These are phyloP conservation scores for Fusarium sororula DNA, from an alignment of 2,329 filamentous ascomycete genomes.

Conservation along the genomic window DNA sequence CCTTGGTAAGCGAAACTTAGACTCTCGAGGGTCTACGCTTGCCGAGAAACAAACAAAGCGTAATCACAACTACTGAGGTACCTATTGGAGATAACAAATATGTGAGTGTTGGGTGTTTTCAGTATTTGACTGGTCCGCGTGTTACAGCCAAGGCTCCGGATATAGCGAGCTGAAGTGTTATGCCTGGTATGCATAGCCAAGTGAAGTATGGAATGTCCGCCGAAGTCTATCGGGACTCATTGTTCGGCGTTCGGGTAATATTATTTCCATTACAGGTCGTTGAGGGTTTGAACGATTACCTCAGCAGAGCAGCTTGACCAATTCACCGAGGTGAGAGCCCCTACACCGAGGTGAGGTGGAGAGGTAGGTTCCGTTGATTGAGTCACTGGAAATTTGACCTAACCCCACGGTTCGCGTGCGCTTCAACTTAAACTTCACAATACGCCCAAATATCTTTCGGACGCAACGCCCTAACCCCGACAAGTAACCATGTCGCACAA, in stretches of 20 bases:
- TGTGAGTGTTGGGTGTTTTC: background rate
- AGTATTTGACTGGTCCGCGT: background rate
- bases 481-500: conserved; percentile 56
- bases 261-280: background rate
- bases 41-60: background rate
- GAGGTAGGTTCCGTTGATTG: conserved; percentile 38
- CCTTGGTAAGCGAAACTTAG: background rate
- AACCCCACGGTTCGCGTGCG: conserved; percentile 25
- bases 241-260: background rate
- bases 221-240: conserved; percentile 24
- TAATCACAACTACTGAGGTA: background rate
- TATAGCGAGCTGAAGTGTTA: background rate
- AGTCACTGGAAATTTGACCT: conserved; percentile 44
- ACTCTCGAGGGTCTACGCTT: background rate
- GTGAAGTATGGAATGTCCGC: conserved; percentile 28
- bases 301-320: conserved; percentile 8
- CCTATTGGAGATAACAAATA: background rate
- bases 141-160: background rate
- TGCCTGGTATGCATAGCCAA: background rate
- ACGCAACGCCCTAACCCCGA: conserved; percentile 20
- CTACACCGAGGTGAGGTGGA: conserved; percentile 42
- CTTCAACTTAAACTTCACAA: conserved; percentile 25
- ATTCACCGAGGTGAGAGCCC: conserved; percentile 9
- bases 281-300: background rate
- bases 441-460: conserved; percentile 7